phyloP scores from a whole-genome alignment of 441 rosid genomes.

The Cnidoscolus chayamansa region DNA sequence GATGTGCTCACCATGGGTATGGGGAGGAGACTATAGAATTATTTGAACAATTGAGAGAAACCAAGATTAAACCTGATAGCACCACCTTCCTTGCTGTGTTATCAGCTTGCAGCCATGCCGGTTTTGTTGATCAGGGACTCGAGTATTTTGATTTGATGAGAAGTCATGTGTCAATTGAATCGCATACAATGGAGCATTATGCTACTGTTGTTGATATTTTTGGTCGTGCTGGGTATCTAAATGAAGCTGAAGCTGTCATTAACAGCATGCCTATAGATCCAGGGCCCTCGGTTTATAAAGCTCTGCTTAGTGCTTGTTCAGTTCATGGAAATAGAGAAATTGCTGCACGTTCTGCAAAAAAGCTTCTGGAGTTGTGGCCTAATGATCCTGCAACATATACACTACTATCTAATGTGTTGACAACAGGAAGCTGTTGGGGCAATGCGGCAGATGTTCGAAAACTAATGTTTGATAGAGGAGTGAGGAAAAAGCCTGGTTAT shows the following conservation, averaged over 20 bases:
- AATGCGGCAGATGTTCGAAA: conserved; percentile 27
- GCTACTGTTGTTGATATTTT: conserved; percentile 55
- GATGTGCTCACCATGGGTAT: conserved; percentile 63
- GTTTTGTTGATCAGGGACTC: conserved; percentile 54
- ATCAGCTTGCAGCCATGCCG: conserved; percentile 67
- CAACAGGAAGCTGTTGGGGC: conserved; percentile 25
- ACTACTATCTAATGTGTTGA: conserved; percentile 44
- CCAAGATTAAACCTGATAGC: conserved; percentile 48
- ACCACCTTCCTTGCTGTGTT: conserved; percentile 63
- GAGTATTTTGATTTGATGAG: conserved; percentile 48
- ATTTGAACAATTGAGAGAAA: conserved; percentile 31
- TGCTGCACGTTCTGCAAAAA: conserved; percentile 53
- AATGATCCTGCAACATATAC: conserved; percentile 50
- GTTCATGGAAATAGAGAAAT: conserved; percentile 56
- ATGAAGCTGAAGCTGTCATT: conserved; percentile 53
- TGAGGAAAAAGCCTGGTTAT: conserved; percentile 33
- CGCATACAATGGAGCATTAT: conserved; percentile 43
- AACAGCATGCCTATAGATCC: conserved; percentile 58
- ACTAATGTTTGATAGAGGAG: conserved; percentile 31
- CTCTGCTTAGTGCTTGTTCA: conserved; percentile 69
- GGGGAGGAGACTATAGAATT: conserved; percentile 41
- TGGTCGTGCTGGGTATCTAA: conserved; percentile 66
- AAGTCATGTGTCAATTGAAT: conserved; percentile 25
- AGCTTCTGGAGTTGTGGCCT: conserved; percentile 47
- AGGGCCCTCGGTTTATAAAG: conserved; percentile 49